Conservation (phyloP, 208 protist species). For the Porcisia hertigi region DNA sequence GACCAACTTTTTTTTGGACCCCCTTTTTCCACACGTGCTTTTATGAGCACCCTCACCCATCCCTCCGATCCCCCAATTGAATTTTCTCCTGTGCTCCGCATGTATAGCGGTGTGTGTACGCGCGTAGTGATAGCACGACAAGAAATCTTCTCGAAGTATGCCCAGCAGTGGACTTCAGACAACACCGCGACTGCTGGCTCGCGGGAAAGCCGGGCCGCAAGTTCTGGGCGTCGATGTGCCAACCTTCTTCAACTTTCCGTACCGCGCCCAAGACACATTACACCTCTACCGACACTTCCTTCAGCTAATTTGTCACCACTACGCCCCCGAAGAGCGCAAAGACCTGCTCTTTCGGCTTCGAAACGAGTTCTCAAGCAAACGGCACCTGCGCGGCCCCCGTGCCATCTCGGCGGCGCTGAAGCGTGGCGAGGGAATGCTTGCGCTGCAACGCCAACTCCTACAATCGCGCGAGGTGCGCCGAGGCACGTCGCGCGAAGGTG, state of each 20-base stretch:
- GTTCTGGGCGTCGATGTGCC: constrained; percentile 76
- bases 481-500: constrained; percentile 39
- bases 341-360: constrained; percentile 80
- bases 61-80: background rate
- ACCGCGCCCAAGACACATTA: constrained; percentile 63
- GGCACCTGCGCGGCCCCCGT: constrained; percentile 63
- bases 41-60: too few relatives aligned
- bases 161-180: background rate
- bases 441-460: constrained; percentile 59
- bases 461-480: constrained; percentile 45
- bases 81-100: background rate
- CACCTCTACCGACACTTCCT: constrained; percentile 80
- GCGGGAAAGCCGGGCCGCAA: constrained; percentile 30
- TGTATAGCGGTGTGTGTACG: background rate
- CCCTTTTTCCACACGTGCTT: background rate
- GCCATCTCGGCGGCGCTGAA: constrained; percentile 66
- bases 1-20: background rate
- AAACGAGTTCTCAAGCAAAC: constrained; percentile 75
- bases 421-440: constrained; percentile 70
- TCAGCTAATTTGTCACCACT: constrained; percentile 73
- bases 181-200: constrained; percentile 6
- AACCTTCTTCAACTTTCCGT: constrained; percentile 75
- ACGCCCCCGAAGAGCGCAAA: constrained; percentile 61
- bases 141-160: background rate
- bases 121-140: background rate